Conservation (phyloP, 2,329 filamentous ascomycete species). For the Alternaria sp. region DNA sequence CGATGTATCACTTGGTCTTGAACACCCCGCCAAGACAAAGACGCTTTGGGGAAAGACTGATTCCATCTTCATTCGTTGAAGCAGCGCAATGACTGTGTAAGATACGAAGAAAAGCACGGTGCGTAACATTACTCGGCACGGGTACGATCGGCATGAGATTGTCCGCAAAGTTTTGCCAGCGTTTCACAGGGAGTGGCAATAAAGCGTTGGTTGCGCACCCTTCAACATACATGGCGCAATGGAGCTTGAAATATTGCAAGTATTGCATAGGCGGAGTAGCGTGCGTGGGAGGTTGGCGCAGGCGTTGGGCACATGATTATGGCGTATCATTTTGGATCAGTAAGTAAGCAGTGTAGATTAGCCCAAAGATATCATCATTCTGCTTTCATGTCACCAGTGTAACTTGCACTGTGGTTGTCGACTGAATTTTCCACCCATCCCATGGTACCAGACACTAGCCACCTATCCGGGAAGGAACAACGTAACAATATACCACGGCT, state of each 20-base stretch:
- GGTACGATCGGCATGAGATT: not conserved
- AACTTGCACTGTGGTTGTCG: not conserved
- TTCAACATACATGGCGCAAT: constrained; percentile 7
- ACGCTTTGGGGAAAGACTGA: constrained; percentile 66
- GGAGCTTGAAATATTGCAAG: constrained; percentile 5
- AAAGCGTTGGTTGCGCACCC: not conserved
- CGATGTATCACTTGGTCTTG: constrained; percentile 59
- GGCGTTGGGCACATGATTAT: constrained; percentile 1
- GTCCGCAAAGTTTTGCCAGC: constrained; percentile 9
- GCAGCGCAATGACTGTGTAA: constrained; percentile 21
- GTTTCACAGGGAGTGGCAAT: constrained; percentile 1
- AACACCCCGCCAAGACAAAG: constrained; percentile 67
- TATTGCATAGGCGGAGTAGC: constrained; percentile 13
- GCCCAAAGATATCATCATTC: constrained; percentile 1
- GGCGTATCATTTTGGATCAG: constrained; percentile 8
- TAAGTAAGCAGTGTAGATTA: constrained; percentile 9
- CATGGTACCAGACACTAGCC: not conserved
- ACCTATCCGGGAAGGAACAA: not conserved
- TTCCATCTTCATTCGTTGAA: constrained; percentile 66
- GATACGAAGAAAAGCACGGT: constrained; percentile 19
- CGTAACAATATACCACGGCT: not conserved
- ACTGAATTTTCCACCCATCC: not conserved
- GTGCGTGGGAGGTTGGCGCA: constrained; percentile 5
- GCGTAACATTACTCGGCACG: not conserved
- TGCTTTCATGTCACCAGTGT: not conserved